Evolutionary conservation across 2,329 filamentous ascomycete genomes (phyloP).

Genomic region (Fusarium tuaranense): DNA sequence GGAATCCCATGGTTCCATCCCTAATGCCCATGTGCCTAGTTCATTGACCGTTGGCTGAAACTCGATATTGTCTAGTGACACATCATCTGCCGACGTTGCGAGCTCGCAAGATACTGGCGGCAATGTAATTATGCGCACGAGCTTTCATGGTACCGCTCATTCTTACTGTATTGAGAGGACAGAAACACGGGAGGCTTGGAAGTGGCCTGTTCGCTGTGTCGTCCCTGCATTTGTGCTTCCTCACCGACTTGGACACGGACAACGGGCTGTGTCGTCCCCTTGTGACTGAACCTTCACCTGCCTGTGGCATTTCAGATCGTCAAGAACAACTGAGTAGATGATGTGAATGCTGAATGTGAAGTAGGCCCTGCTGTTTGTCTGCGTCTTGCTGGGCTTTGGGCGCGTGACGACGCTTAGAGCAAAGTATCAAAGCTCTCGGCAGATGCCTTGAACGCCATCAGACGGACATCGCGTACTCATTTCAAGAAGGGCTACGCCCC

Average conservation of each 20-base stretch:
- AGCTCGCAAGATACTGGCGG: background rate
- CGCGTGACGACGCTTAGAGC: background rate
- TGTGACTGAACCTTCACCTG: background rate
- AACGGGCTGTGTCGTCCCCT: background rate
- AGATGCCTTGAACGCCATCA: background rate
- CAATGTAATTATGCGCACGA: background rate
- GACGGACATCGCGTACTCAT: background rate
- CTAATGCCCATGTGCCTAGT: background rate
- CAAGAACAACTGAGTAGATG: background rate
- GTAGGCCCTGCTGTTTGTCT: background rate
- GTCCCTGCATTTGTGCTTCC: background rate
- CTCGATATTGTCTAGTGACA: background rate
- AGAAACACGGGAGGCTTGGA: background rate
- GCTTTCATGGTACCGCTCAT: background rate
- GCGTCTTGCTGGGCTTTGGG: background rate
- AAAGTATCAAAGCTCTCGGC: background rate
- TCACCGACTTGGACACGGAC: background rate
- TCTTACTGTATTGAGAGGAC: background rate
- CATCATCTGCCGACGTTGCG: background rate
- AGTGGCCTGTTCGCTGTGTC: background rate
- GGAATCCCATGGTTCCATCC: background rate
- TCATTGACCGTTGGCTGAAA: background rate
- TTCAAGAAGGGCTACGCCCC: background rate
- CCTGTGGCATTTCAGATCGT: background rate
- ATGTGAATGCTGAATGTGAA: background rate